Conservation (phyloP, 345 rosid genomes). For the Rhodamnia argentea region DNA sequence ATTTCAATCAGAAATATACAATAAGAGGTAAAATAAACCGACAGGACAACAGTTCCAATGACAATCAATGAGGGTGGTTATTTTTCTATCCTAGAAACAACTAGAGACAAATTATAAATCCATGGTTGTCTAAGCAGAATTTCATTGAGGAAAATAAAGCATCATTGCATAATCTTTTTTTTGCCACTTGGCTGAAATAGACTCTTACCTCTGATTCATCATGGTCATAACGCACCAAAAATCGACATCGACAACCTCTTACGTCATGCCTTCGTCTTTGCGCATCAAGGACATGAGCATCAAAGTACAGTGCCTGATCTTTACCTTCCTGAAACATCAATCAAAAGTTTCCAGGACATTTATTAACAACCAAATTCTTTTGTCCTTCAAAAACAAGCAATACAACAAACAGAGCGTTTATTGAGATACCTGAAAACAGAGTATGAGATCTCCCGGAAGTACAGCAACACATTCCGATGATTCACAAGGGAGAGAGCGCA, state of each 20-base stretch:
- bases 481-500: slow-evolving; percentile 97
- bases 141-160: background rate
- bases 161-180: background rate
- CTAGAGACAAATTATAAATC: background rate
- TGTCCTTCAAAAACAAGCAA: background rate
- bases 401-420: background rate
- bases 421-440: slow-evolving; percentile 83
- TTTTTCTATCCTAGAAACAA: background rate
- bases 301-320: slow-evolving; percentile 96
- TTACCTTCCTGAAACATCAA: slow-evolving; percentile 73
- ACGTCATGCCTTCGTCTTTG: slow-evolving; percentile 97
- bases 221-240: slow-evolving; percentile 93
- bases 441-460: slow-evolving; percentile 93
- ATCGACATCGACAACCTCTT: slow-evolving; percentile 98
- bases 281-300: slow-evolving; percentile 94
- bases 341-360: background rate
- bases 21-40: background rate
- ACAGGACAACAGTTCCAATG: background rate
- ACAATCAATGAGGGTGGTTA: background rate
- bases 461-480: slow-evolving; percentile 98
- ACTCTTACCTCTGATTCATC: slow-evolving; percentile 81
- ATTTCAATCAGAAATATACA: background rate
- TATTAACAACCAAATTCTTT: background rate
- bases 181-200: background rate
- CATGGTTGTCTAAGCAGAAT: background rate